Evolutionary conservation across 2,329 filamentous ascomycete genomes (phyloP).

Genomic region (Trichoderma sp.): DNA sequence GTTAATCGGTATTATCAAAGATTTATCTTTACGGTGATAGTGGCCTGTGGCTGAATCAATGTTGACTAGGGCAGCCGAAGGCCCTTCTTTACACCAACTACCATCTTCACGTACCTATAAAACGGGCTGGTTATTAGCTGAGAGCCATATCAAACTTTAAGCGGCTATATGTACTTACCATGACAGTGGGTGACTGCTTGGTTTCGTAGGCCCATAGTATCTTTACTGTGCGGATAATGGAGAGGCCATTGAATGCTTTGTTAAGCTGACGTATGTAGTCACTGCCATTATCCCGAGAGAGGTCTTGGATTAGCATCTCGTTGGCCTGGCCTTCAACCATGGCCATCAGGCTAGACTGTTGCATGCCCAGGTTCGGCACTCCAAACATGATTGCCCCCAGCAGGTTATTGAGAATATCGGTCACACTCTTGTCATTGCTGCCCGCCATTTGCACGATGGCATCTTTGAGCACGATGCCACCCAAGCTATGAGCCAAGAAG

Average conservation of each 20-base stretch:
- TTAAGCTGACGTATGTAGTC: neutral
- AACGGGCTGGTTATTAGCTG: neutral
- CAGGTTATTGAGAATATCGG: neutral
- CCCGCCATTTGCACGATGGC: neutral
- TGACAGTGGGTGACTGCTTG: neutral
- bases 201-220: neutral
- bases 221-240: neutral
- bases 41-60: too few species aligned
- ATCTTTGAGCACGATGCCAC: constrained; percentile 9
- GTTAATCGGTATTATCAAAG: neutral
- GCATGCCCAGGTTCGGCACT: neutral
- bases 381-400: constrained; percentile 2
- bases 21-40: too few species aligned
- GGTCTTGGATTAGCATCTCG: neutral
- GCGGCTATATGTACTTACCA: neutral
- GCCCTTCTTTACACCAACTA: too few species aligned
- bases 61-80: too few species aligned
- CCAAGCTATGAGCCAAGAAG: constrained; percentile 13
- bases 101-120: neutral
- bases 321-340: constrained; percentile 1
- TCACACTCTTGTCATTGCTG: neutral
- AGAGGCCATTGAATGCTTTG: neutral
- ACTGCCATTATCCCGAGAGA: neutral
- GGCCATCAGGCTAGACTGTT: neutral
- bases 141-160: neutral